phyloP scores from a whole-genome alignment of 2,329 filamentous ascomycete species.

The Mycogone perniciosa region DNA sequence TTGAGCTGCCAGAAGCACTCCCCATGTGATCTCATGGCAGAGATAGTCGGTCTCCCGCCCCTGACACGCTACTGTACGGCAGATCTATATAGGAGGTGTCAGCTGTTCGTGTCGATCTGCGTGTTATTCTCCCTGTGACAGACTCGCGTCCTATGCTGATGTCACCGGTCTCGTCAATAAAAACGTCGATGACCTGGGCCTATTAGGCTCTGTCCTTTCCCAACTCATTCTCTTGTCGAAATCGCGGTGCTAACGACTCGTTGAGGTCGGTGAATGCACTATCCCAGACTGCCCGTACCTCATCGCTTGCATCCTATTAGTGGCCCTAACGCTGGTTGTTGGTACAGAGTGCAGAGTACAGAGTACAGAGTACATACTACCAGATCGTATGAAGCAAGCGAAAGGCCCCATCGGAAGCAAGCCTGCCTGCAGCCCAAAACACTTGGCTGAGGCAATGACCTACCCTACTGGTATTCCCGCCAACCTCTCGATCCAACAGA shows the following conservation, averaged over 20 bases:
- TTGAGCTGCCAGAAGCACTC: background rate
- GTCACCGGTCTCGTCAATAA: background rate
- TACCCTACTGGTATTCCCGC: too few relatives aligned
- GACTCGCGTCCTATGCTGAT: constrained; percentile 2
- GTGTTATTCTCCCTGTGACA: background rate
- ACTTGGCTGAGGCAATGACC: too few relatives aligned
- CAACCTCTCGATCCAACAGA: background rate
- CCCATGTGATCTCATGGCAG: constrained; percentile 3
- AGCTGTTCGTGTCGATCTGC: constrained; percentile 8
- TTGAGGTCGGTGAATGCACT: background rate
- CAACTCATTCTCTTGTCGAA: too few relatives aligned
- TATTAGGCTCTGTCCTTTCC: too few relatives aligned
- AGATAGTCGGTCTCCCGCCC: constrained; percentile 1
- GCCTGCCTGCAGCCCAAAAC: too few relatives aligned
- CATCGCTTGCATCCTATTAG: background rate
- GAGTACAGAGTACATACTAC: too few relatives aligned
- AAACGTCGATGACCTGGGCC: background rate
- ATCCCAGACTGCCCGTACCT: constrained; percentile 1
- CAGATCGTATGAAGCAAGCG: background rate
- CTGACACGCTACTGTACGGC: background rate
- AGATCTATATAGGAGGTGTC: background rate
- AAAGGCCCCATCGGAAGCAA: too few relatives aligned
- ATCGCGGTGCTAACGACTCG: too few relatives aligned
- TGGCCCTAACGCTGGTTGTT: constrained; percentile 1
- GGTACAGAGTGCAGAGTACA: background rate